phyloP scores from a whole-genome alignment of 2,329 filamentous ascomycete genomes.

The Neopestalotiopsis sp. region DNA sequence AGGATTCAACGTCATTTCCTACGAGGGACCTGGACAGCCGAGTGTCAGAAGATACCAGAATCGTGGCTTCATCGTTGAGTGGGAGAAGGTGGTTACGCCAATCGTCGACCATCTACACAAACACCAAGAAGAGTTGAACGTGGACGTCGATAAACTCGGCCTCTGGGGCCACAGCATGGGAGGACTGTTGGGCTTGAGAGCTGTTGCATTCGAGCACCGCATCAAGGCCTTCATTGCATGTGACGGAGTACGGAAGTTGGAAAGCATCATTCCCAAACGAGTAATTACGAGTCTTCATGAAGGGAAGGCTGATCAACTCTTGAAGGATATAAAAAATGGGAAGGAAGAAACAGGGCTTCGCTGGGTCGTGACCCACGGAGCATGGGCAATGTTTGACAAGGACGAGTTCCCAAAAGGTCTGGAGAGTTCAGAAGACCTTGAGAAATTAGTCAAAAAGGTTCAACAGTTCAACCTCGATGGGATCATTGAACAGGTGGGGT shows the following conservation, averaged over 20 bases:
- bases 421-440: no score
- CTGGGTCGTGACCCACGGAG: not conserved
- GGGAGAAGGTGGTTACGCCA: conserved; percentile 7
- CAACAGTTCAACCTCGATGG: not conserved
- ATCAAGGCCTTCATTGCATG: conserved; percentile 44
- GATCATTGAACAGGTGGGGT: conserved; percentile 18
- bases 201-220: conserved; percentile 49
- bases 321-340: not conserved
- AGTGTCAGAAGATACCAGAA: conserved; percentile 45
- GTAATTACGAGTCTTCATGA: no score
- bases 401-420: no score
- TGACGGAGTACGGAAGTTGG: conserved; percentile 43
- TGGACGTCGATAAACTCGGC: conserved; percentile 39
- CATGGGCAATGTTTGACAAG: not conserved
- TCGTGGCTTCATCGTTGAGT: conserved; percentile 42
- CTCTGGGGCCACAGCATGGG: conserved; percentile 49
- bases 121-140: not conserved
- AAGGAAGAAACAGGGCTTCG: not conserved
- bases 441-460: not conserved
- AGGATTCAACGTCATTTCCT: conserved; percentile 50
- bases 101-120: not conserved
- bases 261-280: not conserved
- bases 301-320: not conserved
- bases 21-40: conserved; percentile 53
- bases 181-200: conserved; percentile 45